Evolutionary conservation across 1,284 basidiomycete genomes (phyloP).

Genomic region (Retiboletus fuscus): DNA sequence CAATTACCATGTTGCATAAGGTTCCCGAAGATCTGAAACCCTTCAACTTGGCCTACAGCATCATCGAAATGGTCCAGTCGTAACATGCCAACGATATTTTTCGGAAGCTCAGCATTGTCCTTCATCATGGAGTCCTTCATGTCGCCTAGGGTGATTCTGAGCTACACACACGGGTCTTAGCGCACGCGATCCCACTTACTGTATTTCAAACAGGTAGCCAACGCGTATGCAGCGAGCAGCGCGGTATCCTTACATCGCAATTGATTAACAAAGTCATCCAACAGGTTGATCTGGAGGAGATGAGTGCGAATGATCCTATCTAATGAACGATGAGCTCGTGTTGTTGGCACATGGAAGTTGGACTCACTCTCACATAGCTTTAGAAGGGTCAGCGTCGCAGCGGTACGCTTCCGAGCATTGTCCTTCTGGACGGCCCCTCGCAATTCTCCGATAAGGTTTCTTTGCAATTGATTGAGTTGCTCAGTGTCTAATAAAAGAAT

Average conservation of each 20-base stretch:
- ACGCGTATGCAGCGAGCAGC: constrained; percentile 33
- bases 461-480: constrained; percentile 8
- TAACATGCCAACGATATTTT: constrained; percentile 32
- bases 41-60: constrained; percentile 27
- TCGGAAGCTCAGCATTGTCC: constrained; percentile 12
- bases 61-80: constrained; percentile 32
- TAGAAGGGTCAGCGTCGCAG: constrained; percentile 40
- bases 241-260: constrained; percentile 24
- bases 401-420: constrained; percentile 30
- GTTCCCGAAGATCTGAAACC: constrained; percentile 28
- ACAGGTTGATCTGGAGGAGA: constrained; percentile 11
- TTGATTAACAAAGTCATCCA: constrained; percentile 25
- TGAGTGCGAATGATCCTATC: constrained; percentile 17
- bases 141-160: constrained; percentile 27
- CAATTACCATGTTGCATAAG: constrained; percentile 30
- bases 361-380: constrained; percentile 30
- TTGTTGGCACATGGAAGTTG: neutral
- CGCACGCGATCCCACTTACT: constrained; percentile 18
- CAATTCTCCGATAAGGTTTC: constrained; percentile 28
- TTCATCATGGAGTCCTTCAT: constrained; percentile 23
- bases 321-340: constrained; percentile 13
- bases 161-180: neutral
- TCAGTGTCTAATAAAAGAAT: constrained; percentile 20
- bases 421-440: constrained; percentile 14
- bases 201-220: constrained; percentile 33